Evolutionary conservation across 2,329 filamentous ascomycete species (phyloP).

Genomic region (Botrytis pseudocinerea): DNA sequence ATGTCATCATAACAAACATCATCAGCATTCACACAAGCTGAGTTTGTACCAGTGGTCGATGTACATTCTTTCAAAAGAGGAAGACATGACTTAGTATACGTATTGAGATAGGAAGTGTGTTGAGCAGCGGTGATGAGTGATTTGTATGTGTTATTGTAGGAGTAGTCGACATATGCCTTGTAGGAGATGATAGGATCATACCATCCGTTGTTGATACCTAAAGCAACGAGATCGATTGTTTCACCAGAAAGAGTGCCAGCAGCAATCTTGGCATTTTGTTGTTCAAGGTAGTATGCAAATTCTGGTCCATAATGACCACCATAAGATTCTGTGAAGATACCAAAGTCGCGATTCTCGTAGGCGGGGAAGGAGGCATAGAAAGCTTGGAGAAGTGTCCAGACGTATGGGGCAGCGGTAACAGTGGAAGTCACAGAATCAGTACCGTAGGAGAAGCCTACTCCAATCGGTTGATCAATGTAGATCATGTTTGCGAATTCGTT

Average conservation of each 20-base stretch:
- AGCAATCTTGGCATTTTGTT: conserved; percentile 56
- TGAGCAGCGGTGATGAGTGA: conserved; percentile 43
- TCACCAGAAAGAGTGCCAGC: conserved; percentile 43
- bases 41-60: conserved; percentile 66
- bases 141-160: conserved; percentile 43
- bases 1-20: conserved; percentile 41
- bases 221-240: conserved; percentile 40
- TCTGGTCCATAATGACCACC: conserved; percentile 61
- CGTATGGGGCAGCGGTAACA: conserved; percentile 48
- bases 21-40: conserved; percentile 72
- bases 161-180: conserved; percentile 36
- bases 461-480: conserved; percentile 45
- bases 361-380: conserved; percentile 65
- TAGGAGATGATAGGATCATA: conserved; percentile 59
- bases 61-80: conserved; percentile 45
- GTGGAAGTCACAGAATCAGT: conserved; percentile 48
- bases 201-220: conserved; percentile 43
- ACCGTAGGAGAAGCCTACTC: conserved; percentile 47
- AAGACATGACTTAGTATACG: conserved; percentile 43
- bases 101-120: conserved; percentile 39
- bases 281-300: conserved; percentile 55
- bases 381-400: conserved; percentile 60
- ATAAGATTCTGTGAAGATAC: conserved; percentile 54
- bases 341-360: conserved; percentile 60
- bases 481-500: conserved; percentile 46